phyloP scores from a whole-genome alignment of 2,329 filamentous ascomycete genomes.

The Aspergillus nomiae region DNA sequence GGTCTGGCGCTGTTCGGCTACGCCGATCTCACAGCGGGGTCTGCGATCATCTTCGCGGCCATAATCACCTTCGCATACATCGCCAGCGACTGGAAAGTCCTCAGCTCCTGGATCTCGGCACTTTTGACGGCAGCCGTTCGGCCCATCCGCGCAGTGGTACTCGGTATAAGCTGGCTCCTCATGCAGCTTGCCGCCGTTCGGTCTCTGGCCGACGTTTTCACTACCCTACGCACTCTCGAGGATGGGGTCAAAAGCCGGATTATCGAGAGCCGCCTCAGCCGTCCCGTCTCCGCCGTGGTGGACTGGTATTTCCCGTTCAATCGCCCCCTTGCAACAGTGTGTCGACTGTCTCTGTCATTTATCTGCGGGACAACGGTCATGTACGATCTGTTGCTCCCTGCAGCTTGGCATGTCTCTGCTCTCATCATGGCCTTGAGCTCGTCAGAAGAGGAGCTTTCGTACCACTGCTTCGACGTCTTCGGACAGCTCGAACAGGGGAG shows the following conservation, averaged over 20 bases:
- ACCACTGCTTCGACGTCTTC: conserved; percentile 11
- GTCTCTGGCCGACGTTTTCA: background rate
- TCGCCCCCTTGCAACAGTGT: background rate
- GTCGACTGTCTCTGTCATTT: conserved; percentile 5
- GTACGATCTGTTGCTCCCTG: conserved; percentile 4
- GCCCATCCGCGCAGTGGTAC: background rate
- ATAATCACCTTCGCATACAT: conserved; percentile 10
- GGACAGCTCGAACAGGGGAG: background rate
- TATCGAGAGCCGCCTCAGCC: background rate
- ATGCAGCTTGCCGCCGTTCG: conserved; percentile 9
- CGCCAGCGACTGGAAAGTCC: conserved; percentile 2
- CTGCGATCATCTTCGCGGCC: conserved; percentile 10
- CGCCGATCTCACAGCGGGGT: conserved; percentile 14
- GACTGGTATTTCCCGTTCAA: conserved; percentile 16
- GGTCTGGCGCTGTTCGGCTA: conserved; percentile 5
- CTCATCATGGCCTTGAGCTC: conserved; percentile 5
- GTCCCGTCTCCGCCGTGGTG: background rate
- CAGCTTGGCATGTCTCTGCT: conserved; percentile 10
- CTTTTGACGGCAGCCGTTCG: conserved; percentile 4
- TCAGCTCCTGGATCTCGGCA: conserved; percentile 2
- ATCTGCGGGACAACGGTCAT: background rate
- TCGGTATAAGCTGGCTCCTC: background rate
- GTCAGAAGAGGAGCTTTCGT: background rate
- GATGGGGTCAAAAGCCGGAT: conserved; percentile 1
- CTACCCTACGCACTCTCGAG: background rate